A percentile compares a stretch with the other conserved stretches of the same genome.
phyloP scores from a whole-genome alignment of 1,284 basidiomycete species.

The Leccinum subfulvum region DNA sequence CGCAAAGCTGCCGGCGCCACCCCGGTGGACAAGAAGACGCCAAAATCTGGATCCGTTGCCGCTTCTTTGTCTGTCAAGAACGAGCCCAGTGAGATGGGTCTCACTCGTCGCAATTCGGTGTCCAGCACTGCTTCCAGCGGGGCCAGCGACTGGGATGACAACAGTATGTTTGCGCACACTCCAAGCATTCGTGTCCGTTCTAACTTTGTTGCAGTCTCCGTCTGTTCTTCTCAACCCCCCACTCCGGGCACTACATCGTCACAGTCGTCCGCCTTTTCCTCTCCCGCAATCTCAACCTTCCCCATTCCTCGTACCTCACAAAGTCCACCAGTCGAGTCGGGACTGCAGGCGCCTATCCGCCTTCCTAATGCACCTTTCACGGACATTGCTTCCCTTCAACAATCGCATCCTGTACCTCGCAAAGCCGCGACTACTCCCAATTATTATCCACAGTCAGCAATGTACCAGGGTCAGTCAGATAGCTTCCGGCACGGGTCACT shows the following conservation, averaged over 20 bases:
- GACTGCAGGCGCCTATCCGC: conserved; percentile 53
- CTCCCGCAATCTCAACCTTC: conserved; percentile 54
- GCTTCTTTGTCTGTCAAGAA: conserved; percentile 54
- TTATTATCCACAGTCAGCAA: conserved; percentile 30
- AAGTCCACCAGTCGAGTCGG: conserved; percentile 52
- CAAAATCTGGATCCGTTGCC: conserved; percentile 25
- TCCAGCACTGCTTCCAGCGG: conserved; percentile 57
- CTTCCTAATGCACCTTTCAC: conserved; percentile 67
- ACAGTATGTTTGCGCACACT: conserved; percentile 43
- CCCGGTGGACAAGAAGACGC: conserved; percentile 38
- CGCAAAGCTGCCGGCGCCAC: conserved; percentile 51
- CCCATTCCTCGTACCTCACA: conserved; percentile 59
- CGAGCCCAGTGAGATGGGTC: conserved; percentile 53
- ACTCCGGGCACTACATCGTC: conserved; percentile 47
- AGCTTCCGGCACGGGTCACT: conserved; percentile 30
- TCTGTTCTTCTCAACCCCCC: conserved; percentile 49
- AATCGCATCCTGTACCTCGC: conserved; percentile 30
- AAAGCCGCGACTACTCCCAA: conserved; percentile 31
- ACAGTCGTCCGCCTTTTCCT: conserved; percentile 65
- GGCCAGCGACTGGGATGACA: conserved; percentile 74
- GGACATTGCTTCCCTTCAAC: conserved; percentile 55
- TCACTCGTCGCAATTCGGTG: conserved; percentile 58
- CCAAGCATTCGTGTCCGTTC: neutral
- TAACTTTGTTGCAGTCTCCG: conserved; percentile 46
- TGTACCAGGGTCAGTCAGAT: conserved; percentile 32